phyloP scores from a whole-genome alignment of 805 yeast genomes.

The Candida orba region DNA sequence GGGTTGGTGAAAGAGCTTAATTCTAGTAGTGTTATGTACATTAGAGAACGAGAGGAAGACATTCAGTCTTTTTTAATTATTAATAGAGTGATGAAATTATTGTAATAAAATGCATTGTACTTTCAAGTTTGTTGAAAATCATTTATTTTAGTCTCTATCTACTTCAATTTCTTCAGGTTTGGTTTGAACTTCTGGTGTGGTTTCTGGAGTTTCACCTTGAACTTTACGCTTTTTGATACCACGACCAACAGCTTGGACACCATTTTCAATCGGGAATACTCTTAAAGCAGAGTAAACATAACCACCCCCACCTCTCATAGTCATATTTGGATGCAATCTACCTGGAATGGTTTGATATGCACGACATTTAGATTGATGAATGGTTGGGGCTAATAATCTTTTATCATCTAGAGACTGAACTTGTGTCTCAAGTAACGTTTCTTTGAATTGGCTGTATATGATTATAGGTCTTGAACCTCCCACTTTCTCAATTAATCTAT shows the following conservation, averaged over 20 bases:
- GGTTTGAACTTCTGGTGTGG: neutral
- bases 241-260: conserved; percentile 66
- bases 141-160: neutral
- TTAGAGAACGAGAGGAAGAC: neutral
- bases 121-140: neutral
- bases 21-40: neutral
- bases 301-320: conserved; percentile 90
- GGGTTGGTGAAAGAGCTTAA: conserved; percentile 53
- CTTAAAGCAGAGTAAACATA: conserved; percentile 71
- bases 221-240: conserved; percentile 28
- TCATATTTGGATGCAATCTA: conserved; percentile 91
- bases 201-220: conserved; percentile 18
- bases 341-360: conserved; percentile 92
- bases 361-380: conserved; percentile 75
- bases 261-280: conserved; percentile 63
- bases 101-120: neutral
- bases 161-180: neutral
- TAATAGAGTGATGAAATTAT: neutral
- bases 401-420: conserved; percentile 60
- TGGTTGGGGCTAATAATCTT: conserved; percentile 73
- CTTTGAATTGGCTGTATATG: conserved; percentile 76
- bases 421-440: conserved; percentile 66
- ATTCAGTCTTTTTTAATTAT: neutral
- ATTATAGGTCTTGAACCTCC: conserved; percentile 88
- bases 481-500: conserved; percentile 51